Percentiles rank a stretch among this genome's conserved stretches.
Conservation (phyloP, 352 stramenopile genomes). For the Globisporangium nagaii region DNA sequence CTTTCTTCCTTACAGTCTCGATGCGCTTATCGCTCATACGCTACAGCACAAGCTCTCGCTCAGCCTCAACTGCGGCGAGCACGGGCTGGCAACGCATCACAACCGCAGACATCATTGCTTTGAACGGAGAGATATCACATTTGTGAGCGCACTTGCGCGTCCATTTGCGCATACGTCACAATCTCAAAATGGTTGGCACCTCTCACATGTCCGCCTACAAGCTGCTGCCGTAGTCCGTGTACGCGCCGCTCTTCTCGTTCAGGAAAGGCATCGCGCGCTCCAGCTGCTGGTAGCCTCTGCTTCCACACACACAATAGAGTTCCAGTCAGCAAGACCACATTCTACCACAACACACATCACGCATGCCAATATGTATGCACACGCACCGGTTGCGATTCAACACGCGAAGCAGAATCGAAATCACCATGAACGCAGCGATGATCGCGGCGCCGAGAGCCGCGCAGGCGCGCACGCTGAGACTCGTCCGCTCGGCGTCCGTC, state of each 20-base stretch:
- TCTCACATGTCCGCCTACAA: slow-evolving; percentile 4
- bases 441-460: slow-evolving; percentile 52
- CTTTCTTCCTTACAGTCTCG: too few species aligned
- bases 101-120: too few species aligned
- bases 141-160: too few species aligned
- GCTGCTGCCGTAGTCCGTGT: slow-evolving; percentile 41
- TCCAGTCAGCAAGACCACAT: background rate
- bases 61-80: too few species aligned
- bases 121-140: too few species aligned
- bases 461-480: slow-evolving; percentile 55
- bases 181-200: too few species aligned
- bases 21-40: too few species aligned
- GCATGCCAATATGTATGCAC: too few species aligned
- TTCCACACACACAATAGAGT: background rate
- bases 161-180: too few species aligned
- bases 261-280: slow-evolving; percentile 32
- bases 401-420: slow-evolving; percentile 31
- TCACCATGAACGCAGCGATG: slow-evolving; percentile 55
- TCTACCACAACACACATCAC: background rate
- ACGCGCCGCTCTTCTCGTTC: slow-evolving; percentile 27
- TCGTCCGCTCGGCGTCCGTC: slow-evolving; percentile 31
- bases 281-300: slow-evolving; percentile 10
- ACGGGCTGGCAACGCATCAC: too few species aligned
- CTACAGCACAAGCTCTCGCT: too few species aligned
- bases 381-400: slow-evolving; percentile 30